Evolutionary conservation across 768 basidiomycete species (phyloP), one percentile per base, ranked within the genome.

Genomic region (Mycena rebaudengoi): DNA sequence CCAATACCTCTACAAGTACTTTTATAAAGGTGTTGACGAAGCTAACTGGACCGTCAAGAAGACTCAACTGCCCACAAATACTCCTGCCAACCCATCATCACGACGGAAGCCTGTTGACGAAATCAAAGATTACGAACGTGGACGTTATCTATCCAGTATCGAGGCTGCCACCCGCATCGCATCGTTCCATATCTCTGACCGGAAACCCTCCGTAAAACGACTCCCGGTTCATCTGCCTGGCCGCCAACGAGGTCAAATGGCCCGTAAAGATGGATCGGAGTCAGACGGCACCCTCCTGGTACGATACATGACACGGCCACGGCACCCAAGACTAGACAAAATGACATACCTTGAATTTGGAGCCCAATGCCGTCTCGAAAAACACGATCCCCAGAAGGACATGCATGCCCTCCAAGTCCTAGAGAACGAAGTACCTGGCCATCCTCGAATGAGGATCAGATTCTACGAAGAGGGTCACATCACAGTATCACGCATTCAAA

Each of bases 311-410:
- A 23, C 40, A 1, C 53, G 53, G 4, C 53, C 53, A 2, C 40
- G 29, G 1, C 53, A 55, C 12, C 53, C 53, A 3, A 18, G 11
- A 7, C 41, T 55, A 1, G 41, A 55, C n/a, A 44, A 29, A 20
- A 43, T 55, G 40, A 43, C 53, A 14, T 55, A 44, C 26, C 18
- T 55, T 1, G 53, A 55, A 7, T 55, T 55, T 18, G 53, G 53
- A 3, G 18, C 53, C 2, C 25, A 30, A 21, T 54, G 53, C n/a
- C 39, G 53, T 0, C 41, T 55, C 20, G 41, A 32, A 18, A 43
- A 13, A 5, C 53, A 55, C n/a, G 41, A 55, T 20, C 53, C 53
- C 2, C 14, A 32, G 1, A 20, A 55, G 12, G 41, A 55, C 14
- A 43, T 55, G 29, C 53, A 55, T n/a, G n/a, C 18, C 6, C n/a